Conservation (phyloP, 192 early-diverging fungal genomes). For the Linnemannia elongata region DNA sequence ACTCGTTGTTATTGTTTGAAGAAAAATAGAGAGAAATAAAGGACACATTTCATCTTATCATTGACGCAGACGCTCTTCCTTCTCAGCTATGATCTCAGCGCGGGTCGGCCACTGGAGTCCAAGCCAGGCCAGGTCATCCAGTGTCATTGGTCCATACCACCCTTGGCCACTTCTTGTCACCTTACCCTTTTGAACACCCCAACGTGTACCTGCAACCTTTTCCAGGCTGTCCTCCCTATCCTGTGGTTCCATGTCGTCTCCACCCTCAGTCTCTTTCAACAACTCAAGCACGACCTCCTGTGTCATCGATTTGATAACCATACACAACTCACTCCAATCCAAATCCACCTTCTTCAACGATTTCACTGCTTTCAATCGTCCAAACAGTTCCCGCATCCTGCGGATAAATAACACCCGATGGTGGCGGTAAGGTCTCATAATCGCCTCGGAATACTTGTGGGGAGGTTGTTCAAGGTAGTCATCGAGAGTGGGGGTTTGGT, state of each 20-base stretch:
- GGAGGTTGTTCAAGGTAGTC: neutral
- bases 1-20: neutral
- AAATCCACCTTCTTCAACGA: neutral
- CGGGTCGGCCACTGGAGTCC: slow-evolving; percentile 2
- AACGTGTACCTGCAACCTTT: neutral
- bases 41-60: neutral
- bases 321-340: neutral
- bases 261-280: neutral
- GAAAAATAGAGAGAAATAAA: neutral
- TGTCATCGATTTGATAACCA: neutral
- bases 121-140: neutral
- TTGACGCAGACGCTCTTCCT: neutral
- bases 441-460: neutral
- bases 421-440: neutral
- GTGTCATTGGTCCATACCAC: neutral
- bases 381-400: neutral
- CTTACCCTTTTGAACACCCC: no score
- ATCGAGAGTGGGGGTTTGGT: neutral
- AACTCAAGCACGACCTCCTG: neutral
- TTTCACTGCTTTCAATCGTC: neutral
- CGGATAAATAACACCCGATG: neutral
- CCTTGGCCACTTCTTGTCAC: neutral
- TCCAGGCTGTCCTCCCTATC: neutral
- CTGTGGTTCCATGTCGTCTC: neutral
- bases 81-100: neutral